These are phyloP conservation scores for Pseudogymnoascus sp. DNA, from an alignment of 2,329 filamentous ascomycete species.

Conservation along the genomic window DNA sequence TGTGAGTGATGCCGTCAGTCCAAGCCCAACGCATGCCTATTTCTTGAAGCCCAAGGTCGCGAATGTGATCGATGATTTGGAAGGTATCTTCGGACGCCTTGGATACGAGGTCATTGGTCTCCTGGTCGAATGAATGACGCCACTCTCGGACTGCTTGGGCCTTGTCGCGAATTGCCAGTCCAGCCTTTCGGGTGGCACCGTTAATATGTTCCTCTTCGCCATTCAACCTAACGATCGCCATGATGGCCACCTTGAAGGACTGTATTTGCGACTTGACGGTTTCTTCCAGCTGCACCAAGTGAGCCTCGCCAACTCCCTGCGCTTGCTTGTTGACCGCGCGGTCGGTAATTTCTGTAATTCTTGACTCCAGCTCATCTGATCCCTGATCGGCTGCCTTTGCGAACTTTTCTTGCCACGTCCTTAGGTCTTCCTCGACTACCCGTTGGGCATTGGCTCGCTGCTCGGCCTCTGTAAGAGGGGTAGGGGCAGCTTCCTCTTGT, in stretches of 20 bases:
- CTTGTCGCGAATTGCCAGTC: conserved; percentile 53
- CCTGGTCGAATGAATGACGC: conserved; percentile 51
- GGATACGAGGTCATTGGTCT: conserved; percentile 48
- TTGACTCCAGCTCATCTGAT: conserved; percentile 55
- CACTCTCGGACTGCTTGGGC: conserved; percentile 58
- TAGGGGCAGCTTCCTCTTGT: conserved; percentile 24
- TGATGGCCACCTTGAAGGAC: conserved; percentile 60
- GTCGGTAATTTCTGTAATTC: conserved; percentile 63
- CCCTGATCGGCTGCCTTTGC: conserved; percentile 78
- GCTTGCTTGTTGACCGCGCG: conserved; percentile 59
- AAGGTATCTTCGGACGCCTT: conserved; percentile 56
- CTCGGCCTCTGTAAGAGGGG: conserved; percentile 39
- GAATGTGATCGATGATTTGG: conserved; percentile 59
- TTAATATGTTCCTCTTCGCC: conserved; percentile 46
- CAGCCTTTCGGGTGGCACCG: conserved; percentile 48
- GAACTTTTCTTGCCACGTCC: conserved; percentile 83
- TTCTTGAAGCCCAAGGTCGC: conserved; percentile 62
- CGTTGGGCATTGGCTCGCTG: conserved; percentile 52
- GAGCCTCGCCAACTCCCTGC: conserved; percentile 55
- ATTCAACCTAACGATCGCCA: conserved; percentile 53
- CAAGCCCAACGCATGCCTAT: conserved; percentile 79
- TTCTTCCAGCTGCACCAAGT: conserved; percentile 62
- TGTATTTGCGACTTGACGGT: conserved; percentile 57
- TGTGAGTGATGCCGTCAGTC: conserved; percentile 92
- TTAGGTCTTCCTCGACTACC: conserved; percentile 69